Percentiles rank a stretch among this genome's conserved stretches.
These are phyloP conservation scores for Cryptococcus deneoformans DNA, from an alignment of 1,284 basidiomycete genomes.

Conservation along the genomic window DNA sequence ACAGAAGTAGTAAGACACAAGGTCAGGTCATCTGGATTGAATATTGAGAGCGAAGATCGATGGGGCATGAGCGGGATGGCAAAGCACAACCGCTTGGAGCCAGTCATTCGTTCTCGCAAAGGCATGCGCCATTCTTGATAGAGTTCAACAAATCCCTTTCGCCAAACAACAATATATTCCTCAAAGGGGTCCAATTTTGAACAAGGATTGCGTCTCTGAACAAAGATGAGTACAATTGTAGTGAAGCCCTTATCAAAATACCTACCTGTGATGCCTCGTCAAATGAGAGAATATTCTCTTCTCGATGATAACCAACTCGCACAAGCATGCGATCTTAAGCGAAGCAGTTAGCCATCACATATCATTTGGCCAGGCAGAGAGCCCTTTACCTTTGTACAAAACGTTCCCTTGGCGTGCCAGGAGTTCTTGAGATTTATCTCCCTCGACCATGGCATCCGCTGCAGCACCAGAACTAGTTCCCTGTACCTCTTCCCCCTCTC, in stretches of 20 bases:
- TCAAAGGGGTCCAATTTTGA: conserved; percentile 35
- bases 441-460: conserved; percentile 23
- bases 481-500: conserved; percentile 33
- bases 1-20: conserved; percentile 37
- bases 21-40: conserved; percentile 42
- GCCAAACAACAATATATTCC: conserved; percentile 45
- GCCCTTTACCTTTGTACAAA: not conserved
- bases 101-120: conserved; percentile 28
- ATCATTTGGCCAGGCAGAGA: not conserved
- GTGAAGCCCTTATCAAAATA: not conserved
- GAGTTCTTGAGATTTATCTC: conserved; percentile 15
- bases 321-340: conserved; percentile 45
- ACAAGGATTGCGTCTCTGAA: conserved; percentile 40
- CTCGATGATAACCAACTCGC: conserved; percentile 40
- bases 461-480: conserved; percentile 41
- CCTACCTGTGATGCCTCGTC: conserved; percentile 39
- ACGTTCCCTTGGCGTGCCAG: conserved; percentile 3
- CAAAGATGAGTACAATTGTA: not conserved
- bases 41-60: conserved; percentile 38
- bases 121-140: conserved; percentile 42
- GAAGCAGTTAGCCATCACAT: not conserved
- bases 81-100: conserved; percentile 40
- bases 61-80: conserved; percentile 33
- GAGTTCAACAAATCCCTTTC: conserved; percentile 39
- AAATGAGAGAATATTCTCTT: conserved; percentile 26